Evolutionary conservation across 2,329 filamentous ascomycete species (phyloP).

Genomic region (Aspergillus caelatus): DNA sequence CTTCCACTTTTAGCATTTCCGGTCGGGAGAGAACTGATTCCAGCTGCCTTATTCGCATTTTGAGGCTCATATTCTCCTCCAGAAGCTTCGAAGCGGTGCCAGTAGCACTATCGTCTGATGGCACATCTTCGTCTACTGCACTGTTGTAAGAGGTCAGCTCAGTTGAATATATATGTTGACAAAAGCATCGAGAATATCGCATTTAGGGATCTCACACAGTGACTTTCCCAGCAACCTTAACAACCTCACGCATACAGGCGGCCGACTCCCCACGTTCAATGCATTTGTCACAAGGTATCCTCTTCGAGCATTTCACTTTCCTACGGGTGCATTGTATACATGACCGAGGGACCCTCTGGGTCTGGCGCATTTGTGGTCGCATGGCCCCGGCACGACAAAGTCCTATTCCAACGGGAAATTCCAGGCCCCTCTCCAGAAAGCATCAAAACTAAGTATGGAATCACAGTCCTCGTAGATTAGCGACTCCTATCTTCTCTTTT

Average conservation of each 20-base stretch:
- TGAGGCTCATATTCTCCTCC: neutral
- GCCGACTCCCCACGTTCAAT: conserved; percentile 6
- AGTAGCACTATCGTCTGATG: neutral
- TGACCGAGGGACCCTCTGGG: conserved; percentile 9
- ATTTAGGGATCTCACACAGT: neutral
- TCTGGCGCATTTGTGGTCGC: conserved; percentile 7
- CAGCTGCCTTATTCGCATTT: conserved; percentile 6
- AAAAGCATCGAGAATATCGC: neutral
- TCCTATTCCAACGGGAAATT: rapidly evolving
- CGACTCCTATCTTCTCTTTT: neutral
- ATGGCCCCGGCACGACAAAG: neutral
- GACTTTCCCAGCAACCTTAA: conserved; percentile 9
- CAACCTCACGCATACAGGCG: conserved; percentile 6
- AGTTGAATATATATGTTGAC: neutral
- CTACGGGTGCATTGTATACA: conserved; percentile 9
- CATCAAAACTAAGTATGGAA: neutral
- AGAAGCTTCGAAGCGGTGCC: neutral
- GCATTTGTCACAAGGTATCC: conserved; percentile 9
- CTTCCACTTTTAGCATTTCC: conserved; percentile 1
- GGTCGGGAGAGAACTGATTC: conserved; percentile 6
- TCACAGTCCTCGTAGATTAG: neutral
- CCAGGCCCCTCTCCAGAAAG: neutral
- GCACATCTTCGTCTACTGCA: neutral
- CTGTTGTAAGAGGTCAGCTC: neutral
- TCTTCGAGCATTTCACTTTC: conserved; percentile 11